These are phyloP conservation scores for Oidiodendron maius DNA, from an alignment of 495 filamentous ascomycete species.

Conservation along the genomic window DNA sequence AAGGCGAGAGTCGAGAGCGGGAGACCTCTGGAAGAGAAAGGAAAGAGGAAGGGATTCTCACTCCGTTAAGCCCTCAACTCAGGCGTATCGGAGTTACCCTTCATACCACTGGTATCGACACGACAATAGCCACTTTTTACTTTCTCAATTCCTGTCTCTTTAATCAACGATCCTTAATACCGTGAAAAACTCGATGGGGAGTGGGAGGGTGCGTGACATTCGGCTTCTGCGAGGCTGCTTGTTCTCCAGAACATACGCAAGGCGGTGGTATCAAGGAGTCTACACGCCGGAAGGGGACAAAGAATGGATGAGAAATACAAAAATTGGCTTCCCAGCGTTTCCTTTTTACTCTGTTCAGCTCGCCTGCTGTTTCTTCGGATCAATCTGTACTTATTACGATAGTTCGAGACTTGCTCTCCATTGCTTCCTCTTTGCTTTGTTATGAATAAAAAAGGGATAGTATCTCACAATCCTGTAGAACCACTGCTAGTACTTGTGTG, in stretches of 20 bases:
- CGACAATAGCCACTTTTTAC: slow-evolving; percentile 20
- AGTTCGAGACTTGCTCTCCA: slow-evolving; percentile 22
- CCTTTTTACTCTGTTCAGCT: slow-evolving; percentile 10
- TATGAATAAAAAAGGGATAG: slow-evolving; percentile 19
- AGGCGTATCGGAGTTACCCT: slow-evolving; percentile 11
- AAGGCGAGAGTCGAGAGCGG: slow-evolving; percentile 89
- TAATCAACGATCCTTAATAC: slow-evolving; percentile 24
- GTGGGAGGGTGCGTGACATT: slow-evolving; percentile 11
- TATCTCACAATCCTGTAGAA: slow-evolving; percentile 12
- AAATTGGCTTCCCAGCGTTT: slow-evolving; percentile 14
- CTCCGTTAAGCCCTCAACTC: slow-evolving; percentile 59
- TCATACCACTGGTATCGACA: slow-evolving; percentile 12
- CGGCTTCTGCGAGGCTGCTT: slow-evolving; percentile 21
- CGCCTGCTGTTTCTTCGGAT: slow-evolving; percentile 16
- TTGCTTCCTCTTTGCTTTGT: slow-evolving; percentile 21
- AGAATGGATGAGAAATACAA: slow-evolving; percentile 17
- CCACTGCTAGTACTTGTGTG: too few relatives aligned
- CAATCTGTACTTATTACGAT: slow-evolving; percentile 22
- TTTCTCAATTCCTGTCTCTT: slow-evolving; percentile 26
- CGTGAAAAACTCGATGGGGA: slow-evolving; percentile 11
- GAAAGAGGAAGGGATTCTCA: slow-evolving; percentile 96
- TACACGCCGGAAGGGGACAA: slow-evolving; percentile 11
- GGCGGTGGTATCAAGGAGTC: slow-evolving; percentile 15
- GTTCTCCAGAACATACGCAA: slow-evolving; percentile 7
- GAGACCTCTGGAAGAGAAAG: slow-evolving; percentile 92